Evolutionary conservation across 75 land plant genomes (phyloP), one percentile per base, ranked within the genome.

Genomic region (Picea glauca): DNA sequence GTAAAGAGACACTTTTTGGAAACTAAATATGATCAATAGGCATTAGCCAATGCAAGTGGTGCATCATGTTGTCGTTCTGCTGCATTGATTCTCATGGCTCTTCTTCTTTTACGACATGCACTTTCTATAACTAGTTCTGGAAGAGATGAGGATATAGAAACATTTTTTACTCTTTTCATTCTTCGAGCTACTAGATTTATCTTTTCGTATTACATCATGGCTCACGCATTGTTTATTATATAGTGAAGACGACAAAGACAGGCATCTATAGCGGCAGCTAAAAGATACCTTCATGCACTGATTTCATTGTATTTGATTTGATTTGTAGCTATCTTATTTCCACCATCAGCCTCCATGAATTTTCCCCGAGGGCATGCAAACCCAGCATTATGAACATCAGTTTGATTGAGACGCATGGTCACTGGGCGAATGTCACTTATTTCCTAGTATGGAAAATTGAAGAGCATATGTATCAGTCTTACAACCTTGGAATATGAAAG

Each of bases 231-330:
- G 81, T 82, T 78, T 59, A 64, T 78, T 59, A 61, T 85, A 33
- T 84, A 85, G n/a, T 68, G 87, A 8, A 68, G 87, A 18, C 58
- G 85, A 30, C 87, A 85, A 68, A 62, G 84, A 58, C 84, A 90
- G 26, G 90, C 84, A 30, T 90, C 90, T 13, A 64, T 91, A 63
- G 93, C 90, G 35, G 93, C 90, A 62, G 80, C 86, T 32, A 90
- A 91, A 75, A 84, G 88, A 21, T 88, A 90, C 11, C 79, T 87
- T 75, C 78, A 86, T 35, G 26, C 26, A 26, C 26, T 26, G 26
- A 26, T 26, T 26, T 26, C 26, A 26, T 26, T 26, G 26, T 26
- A 26, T 26, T 26, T 26, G 26, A 26, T 26, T 26, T 26, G 26
- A 26, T 26, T 26, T 26, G 26, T 0, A 26, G 26, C 26, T 0